phyloP scores from a whole-genome alignment of 2,329 filamentous ascomycete species.

The Aschersonia sp. region DNA sequence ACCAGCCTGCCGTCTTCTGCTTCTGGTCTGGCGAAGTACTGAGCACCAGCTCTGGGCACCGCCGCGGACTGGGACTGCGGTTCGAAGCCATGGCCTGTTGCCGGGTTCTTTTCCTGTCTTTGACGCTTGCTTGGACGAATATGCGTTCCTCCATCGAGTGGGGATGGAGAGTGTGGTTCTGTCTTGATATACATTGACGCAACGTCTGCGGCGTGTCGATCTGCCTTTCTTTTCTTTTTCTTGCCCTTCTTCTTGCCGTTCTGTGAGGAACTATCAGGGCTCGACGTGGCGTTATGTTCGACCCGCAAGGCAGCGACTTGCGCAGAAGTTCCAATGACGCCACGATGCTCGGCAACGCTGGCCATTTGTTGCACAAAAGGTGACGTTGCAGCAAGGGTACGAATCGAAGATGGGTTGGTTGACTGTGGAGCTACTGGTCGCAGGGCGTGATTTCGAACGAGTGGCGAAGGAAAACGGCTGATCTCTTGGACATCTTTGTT shows the following conservation, averaged over 20 bases:
- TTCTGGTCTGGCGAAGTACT: slow-evolving; percentile 14
- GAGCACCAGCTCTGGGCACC: slow-evolving; percentile 19
- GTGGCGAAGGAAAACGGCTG: slow-evolving; percentile 34
- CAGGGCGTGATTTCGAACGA: slow-evolving; percentile 60
- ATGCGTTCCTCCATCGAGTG: slow-evolving; percentile 36
- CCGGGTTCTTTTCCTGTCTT: slow-evolving; percentile 29
- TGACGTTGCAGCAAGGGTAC: slow-evolving; percentile 12
- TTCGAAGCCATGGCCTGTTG: slow-evolving; percentile 17
- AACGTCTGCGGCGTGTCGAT: slow-evolving; percentile 30
- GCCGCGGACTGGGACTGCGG: slow-evolving; percentile 26
- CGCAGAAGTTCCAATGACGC: slow-evolving; percentile 21
- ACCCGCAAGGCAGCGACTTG: slow-evolving; percentile 44
- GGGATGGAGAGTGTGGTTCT: slow-evolving; percentile 51
- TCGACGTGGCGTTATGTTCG: slow-evolving; percentile 32
- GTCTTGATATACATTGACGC: slow-evolving; percentile 43
- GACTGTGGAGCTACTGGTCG: slow-evolving; percentile 64
- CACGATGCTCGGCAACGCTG: background rate
- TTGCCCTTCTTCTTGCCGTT: slow-evolving; percentile 28
- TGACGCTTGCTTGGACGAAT: slow-evolving; percentile 42
- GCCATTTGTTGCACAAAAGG: background rate
- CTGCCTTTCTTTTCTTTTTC: slow-evolving; percentile 38
- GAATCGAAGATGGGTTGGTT: slow-evolving; percentile 49
- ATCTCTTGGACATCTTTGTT: slow-evolving; percentile 13
- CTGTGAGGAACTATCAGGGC: slow-evolving; percentile 46
- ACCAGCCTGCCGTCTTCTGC: slow-evolving; percentile 13